Evolutionary conservation across 2,329 filamentous ascomycete species (phyloP).

Genomic region (Torrubiella hemipterigena): DNA sequence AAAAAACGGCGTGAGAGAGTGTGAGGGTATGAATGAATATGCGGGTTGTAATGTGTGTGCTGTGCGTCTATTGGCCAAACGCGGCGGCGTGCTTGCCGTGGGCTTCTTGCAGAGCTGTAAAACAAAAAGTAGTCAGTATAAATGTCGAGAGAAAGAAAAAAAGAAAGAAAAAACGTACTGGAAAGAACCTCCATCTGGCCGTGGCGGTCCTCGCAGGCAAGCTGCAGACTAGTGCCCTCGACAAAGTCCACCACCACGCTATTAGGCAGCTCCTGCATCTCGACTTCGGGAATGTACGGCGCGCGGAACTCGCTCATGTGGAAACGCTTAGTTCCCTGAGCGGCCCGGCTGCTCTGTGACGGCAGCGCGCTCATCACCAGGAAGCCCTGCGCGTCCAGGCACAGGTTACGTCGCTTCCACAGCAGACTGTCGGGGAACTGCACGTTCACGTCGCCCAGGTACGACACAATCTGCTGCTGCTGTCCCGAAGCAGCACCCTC

Average conservation of each 20-base stretch:
- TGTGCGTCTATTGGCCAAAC: constrained; percentile 17
- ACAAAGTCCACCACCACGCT: constrained; percentile 56
- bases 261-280: constrained; percentile 85
- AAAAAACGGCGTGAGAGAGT: no score
- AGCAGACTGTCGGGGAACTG: constrained; percentile 93
- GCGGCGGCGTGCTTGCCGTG: constrained; percentile 19
- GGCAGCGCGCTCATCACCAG: constrained; percentile 59
- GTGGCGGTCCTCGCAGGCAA: constrained; percentile 50
- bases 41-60: no score
- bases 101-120: constrained; percentile 22
- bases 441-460: constrained; percentile 85
- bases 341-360: constrained; percentile 38
- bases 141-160: neutral
- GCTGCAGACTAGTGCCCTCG: constrained; percentile 47
- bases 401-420: constrained; percentile 89
- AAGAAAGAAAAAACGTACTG: constrained; percentile 27
- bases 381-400: constrained; percentile 73
- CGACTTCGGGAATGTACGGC: constrained; percentile 77
- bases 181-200: constrained; percentile 43
- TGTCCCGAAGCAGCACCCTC: constrained; percentile 24
- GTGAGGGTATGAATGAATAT: no score
- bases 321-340: constrained; percentile 56
- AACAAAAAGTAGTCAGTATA: constrained; percentile 1
- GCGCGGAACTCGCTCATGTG: constrained; percentile 73
- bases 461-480: constrained; percentile 40